A percentile compares a stretch with the other conserved stretches of the same genome.
Conservation (phyloP, 2,329 filamentous ascomycete genomes). For the Ophiostoma populinum region DNA sequence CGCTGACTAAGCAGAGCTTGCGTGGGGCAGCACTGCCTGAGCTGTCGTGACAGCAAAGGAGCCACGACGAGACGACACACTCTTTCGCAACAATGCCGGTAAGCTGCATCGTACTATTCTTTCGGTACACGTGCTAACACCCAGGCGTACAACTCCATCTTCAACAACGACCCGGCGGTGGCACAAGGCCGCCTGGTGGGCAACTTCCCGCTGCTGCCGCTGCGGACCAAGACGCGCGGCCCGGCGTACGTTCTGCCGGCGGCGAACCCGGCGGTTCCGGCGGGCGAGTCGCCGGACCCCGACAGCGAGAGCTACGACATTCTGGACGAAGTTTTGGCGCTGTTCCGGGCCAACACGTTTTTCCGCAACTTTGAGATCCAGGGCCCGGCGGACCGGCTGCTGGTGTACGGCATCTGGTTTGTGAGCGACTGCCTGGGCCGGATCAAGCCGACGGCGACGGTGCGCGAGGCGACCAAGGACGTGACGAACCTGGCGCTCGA, state of each 20-base stretch:
- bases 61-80: no score
- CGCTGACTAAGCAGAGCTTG: no score
- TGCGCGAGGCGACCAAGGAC: conserved; percentile 48
- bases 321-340: conserved; percentile 76
- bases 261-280: conserved; percentile 38
- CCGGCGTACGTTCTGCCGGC: conserved; percentile 69
- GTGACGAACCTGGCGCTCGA: conserved; percentile 85
- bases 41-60: no score
- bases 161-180: conserved; percentile 55
- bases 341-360: conserved; percentile 96
- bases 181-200: conserved; percentile 46
- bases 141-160: conserved; percentile 95
- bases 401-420: conserved; percentile 94
- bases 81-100: neutral
- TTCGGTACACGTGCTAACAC: no score
- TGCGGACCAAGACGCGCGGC: conserved; percentile 89
- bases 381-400: conserved; percentile 78
- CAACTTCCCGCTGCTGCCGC: conserved; percentile 87
- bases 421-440: conserved; percentile 79
- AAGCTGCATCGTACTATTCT: no score
- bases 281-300: conserved; percentile 53
- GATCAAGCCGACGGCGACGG: conserved; percentile 57
- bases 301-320: conserved; percentile 91
- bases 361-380: conserved; percentile 99
- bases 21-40: no score